Evolutionary conservation across 2,329 filamentous ascomycete genomes (phyloP).

Genomic region (Talaromyces verruculosus): DNA sequence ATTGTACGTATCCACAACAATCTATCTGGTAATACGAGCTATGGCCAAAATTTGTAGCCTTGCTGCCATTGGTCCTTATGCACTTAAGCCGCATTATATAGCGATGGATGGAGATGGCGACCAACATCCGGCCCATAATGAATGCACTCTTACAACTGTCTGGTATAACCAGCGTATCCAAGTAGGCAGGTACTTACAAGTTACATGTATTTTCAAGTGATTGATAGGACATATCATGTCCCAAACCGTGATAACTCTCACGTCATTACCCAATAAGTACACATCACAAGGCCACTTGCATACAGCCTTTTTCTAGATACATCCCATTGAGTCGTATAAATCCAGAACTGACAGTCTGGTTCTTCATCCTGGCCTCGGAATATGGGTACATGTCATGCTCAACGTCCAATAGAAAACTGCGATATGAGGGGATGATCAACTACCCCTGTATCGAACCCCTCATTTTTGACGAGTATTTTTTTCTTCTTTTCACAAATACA

Average conservation of each 20-base stretch:
- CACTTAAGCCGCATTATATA: constrained; percentile 9
- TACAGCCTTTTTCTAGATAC: not conserved
- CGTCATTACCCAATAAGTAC: not conserved
- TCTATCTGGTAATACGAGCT: not conserved
- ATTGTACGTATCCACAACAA: not conserved
- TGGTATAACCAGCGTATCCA: not conserved
- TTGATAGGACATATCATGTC: not conserved
- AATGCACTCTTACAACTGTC: not conserved
- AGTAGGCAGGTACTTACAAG: not conserved
- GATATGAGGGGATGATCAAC: constrained; percentile 5
- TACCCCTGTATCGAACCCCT: constrained; percentile 3
- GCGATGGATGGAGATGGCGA: not conserved
- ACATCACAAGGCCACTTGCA: constrained; percentile 6
- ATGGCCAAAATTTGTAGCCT: not conserved
- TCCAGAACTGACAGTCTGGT: not conserved
- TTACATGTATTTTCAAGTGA: not conserved
- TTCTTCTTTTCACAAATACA: not conserved
- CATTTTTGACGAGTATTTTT: not conserved
- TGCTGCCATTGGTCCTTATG: not conserved
- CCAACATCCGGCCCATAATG: constrained; percentile 4
- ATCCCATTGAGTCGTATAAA: not conserved
- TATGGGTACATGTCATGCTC: not conserved
- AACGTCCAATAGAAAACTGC: not conserved
- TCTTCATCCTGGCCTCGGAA: not conserved
- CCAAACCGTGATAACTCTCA: not conserved